phyloP scores from a whole-genome alignment of 441 rosid genomes.

The Erysimum cheiri region DNA sequence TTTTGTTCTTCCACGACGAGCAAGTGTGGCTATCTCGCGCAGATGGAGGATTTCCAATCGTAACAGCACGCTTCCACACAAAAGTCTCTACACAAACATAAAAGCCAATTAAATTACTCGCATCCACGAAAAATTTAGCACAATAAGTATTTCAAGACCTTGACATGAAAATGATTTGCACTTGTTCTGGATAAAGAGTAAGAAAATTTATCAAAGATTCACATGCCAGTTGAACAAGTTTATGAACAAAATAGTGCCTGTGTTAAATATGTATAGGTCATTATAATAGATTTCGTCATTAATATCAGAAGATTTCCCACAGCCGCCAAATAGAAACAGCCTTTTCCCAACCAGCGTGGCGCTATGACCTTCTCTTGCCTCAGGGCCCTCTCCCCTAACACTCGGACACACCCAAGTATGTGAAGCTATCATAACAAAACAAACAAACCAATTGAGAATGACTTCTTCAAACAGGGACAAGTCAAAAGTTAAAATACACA shows the following conservation, averaged over 20 bases:
- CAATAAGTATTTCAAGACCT: background rate
- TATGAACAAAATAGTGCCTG: conserved; percentile 55
- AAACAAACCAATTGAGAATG: conserved; percentile 21
- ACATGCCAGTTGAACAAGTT: conserved; percentile 5
- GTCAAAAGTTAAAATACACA: conserved; percentile 2
- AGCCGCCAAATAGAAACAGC: conserved; percentile 90
- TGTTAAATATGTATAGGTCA: conserved; percentile 84
- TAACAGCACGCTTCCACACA: conserved; percentile 81
- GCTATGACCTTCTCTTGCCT: conserved; percentile 92
- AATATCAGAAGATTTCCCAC: conserved; percentile 72
- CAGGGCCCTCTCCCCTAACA: conserved; percentile 92
- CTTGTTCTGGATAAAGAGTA: background rate
- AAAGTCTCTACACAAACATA: conserved; percentile 68
- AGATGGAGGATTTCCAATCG: conserved; percentile 86
- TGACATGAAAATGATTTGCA: background rate
- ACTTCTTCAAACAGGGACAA: conserved; percentile 18
- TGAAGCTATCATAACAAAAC: conserved; percentile 57
- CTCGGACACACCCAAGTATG: conserved; percentile 86
- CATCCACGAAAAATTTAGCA: background rate
- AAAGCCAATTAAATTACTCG: conserved; percentile 18
- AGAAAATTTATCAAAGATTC: background rate
- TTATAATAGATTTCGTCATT: conserved; percentile 81
- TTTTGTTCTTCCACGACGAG: conserved; percentile 90
- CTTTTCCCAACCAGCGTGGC: conserved; percentile 93
- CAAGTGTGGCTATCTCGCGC: conserved; percentile 96